A percentile compares a stretch with the other conserved stretches of the same genome.
These are phyloP conservation scores for Niveomyces coronatus DNA, from an alignment of 2,329 filamentous ascomycete species.

Conservation along the genomic window DNA sequence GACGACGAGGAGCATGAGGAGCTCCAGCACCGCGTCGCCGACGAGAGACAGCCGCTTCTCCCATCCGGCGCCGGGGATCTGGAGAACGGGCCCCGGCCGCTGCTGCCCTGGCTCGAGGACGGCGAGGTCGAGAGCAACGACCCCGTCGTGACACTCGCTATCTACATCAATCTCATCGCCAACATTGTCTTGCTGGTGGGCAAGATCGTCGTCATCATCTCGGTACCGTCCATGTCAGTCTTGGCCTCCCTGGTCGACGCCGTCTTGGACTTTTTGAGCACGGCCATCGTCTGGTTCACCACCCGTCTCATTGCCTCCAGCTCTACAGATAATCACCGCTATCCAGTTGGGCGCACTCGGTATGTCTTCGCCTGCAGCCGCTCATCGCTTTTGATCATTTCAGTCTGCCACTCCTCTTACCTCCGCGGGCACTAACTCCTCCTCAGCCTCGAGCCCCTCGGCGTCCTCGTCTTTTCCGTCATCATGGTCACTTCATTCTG, in stretches of 20 bases:
- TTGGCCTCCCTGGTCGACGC: constrained; percentile 72
- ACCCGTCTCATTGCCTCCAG: constrained; percentile 57
- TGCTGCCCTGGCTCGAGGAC: constrained; percentile 62
- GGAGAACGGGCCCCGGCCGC: constrained; percentile 25
- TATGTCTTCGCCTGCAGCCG: constrained; percentile 18
- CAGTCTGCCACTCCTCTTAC: background rate
- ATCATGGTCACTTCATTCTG: constrained; percentile 82
- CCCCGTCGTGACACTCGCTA: constrained; percentile 72
- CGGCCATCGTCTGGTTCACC: constrained; percentile 71
- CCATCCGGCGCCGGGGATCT: constrained; percentile 25
- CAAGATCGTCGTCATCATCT: constrained; percentile 66
- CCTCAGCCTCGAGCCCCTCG: constrained; percentile 61
- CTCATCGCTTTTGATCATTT: background rate
- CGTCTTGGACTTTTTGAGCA: constrained; percentile 69
- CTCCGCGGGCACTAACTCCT: constrained; percentile 13
- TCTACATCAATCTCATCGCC: constrained; percentile 74
- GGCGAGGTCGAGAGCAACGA: constrained; percentile 61
- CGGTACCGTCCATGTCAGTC: constrained; percentile 73
- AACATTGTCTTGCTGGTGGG: constrained; percentile 65
- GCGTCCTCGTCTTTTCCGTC: constrained; percentile 70
- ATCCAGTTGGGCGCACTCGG: constrained; percentile 64
- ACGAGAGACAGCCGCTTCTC: constrained; percentile 6
- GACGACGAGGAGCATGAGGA: constrained; percentile 34
- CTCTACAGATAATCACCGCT: constrained; percentile 61
- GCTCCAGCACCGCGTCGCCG: constrained; percentile 23